Conservation (phyloP, 2,329 filamentous ascomycete genomes). For the Colletotrichum sp. region DNA sequence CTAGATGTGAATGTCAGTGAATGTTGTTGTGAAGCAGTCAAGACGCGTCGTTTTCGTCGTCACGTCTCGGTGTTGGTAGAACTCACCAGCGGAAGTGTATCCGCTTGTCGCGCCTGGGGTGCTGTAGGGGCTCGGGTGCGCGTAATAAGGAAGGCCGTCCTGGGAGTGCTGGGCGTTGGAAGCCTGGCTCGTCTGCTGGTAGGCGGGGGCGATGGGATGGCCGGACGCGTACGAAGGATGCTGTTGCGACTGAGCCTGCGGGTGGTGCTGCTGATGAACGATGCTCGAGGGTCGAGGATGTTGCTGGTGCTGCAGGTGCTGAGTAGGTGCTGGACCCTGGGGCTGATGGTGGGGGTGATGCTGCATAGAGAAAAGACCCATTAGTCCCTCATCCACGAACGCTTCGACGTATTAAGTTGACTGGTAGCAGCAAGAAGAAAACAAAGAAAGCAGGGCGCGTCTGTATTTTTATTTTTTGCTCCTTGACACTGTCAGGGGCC, state of each 20-base stretch:
- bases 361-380: conserved; percentile 69
- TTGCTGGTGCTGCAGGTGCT: conserved; percentile 70
- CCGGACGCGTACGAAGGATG: conserved; percentile 72
- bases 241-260: conserved; percentile 66
- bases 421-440: conserved; percentile 33
- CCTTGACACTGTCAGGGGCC: conserved; percentile 51
- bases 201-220: conserved; percentile 69
- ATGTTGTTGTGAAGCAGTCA: conserved; percentile 19
- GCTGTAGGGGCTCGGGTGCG: conserved; percentile 83
- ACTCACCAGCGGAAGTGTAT: conserved; percentile 86
- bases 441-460: conserved; percentile 46
- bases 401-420: conserved; percentile 31
- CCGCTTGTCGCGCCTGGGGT: conserved; percentile 80
- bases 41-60: not conserved
- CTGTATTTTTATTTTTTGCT: conserved; percentile 53
- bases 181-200: conserved; percentile 70
- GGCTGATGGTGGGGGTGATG: conserved; percentile 77
- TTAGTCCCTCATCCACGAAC: conserved; percentile 50
- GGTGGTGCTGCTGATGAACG: conserved; percentile 75
- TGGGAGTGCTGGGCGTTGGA: conserved; percentile 65
- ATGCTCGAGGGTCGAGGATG: conserved; percentile 75
- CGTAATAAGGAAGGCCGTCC: conserved; percentile 74
- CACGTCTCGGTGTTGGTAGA: conserved; percentile 11
- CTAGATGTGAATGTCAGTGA: conserved; percentile 33
- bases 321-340: conserved; percentile 72